Evolutionary conservation across 352 stramenopile genomes (phyloP).

Genomic region (Phytopythium mirpurense): DNA sequence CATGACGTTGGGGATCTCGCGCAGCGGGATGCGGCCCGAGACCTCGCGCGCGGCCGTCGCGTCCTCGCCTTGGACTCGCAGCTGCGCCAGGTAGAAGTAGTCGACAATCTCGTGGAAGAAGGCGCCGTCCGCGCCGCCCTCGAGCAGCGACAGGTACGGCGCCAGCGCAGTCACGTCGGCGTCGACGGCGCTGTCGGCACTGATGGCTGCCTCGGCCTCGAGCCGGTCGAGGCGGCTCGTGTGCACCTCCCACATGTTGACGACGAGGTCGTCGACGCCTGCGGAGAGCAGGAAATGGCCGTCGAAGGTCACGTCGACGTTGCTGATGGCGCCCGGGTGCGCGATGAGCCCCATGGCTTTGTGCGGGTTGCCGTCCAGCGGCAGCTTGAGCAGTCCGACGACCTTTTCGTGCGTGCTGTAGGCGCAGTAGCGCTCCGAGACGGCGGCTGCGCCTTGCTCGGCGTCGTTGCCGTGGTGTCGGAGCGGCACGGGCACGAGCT

Average conservation of each 20-base stretch:
- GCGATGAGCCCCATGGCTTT: constrained; percentile 92
- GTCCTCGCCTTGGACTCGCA: constrained; percentile 89
- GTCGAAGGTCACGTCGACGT: constrained; percentile 80
- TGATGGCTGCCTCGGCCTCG: constrained; percentile 26
- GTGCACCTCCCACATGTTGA: constrained; percentile 91
- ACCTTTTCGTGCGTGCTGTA: constrained; percentile 85
- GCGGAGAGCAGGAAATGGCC: constrained; percentile 86
- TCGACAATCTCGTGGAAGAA: constrained; percentile 92
- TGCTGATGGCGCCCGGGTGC: constrained; percentile 85
- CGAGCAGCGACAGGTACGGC: constrained; percentile 83
- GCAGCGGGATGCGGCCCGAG: constrained; percentile 66
- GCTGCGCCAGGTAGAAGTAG: constrained; percentile 93
- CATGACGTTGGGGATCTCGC: constrained; percentile 91
- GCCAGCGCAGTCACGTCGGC: constrained; percentile 27
- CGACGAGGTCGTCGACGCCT: constrained; percentile 82
- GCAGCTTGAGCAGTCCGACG: constrained; percentile 81
- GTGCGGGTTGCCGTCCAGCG: constrained; percentile 90
- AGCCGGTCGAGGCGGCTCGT: constrained; percentile 66
- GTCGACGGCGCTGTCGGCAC: constrained; percentile 5
- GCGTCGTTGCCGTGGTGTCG: constrained; percentile 5
- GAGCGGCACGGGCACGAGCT: constrained; percentile 57
- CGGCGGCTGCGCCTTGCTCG: constrained; percentile 10
- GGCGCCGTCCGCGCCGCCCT: constrained; percentile 71
- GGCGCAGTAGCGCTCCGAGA: constrained; percentile 62
- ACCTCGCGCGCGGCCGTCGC: constrained; percentile 68